Conservation (phyloP, 2,329 filamentous ascomycete species). For the Pseudogymnoascus sp. region DNA sequence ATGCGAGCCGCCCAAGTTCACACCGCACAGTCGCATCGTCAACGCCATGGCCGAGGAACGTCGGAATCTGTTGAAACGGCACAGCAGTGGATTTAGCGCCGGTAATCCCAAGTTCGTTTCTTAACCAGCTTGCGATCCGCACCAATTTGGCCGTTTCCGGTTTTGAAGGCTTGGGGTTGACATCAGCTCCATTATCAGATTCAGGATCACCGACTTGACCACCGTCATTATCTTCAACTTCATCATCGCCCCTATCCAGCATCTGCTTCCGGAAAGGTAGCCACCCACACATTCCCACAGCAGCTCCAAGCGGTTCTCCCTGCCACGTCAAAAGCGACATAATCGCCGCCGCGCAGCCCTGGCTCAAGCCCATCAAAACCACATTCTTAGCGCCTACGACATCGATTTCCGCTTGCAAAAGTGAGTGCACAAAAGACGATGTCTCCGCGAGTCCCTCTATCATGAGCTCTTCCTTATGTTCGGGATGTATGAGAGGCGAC, state of each 20-base stretch:
- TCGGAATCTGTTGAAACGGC: conserved; percentile 26
- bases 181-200: conserved; percentile 10
- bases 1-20: conserved; percentile 28
- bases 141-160: not conserved
- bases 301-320: conserved; percentile 30
- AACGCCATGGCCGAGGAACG: conserved; percentile 39
- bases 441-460: conserved; percentile 36
- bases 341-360: conserved; percentile 43
- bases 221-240: conserved; percentile 10
- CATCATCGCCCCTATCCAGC: conserved; percentile 14
- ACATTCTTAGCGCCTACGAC: conserved; percentile 33
- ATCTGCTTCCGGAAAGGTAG: conserved; percentile 34
- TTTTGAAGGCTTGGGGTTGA: not conserved
- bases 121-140: not conserved
- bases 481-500: conserved; percentile 9
- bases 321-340: conserved; percentile 37
- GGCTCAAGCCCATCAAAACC: conserved; percentile 43
- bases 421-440: conserved; percentile 30
- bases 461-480: conserved; percentile 31
- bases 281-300: conserved; percentile 39
- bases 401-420: conserved; percentile 31
- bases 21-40: conserved; percentile 36
- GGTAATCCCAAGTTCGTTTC: not conserved
- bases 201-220: conserved; percentile 12
- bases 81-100: not conserved